Conservation (phyloP, 768 basidiomycete species). For the Lactarius hatsudake region DNA sequence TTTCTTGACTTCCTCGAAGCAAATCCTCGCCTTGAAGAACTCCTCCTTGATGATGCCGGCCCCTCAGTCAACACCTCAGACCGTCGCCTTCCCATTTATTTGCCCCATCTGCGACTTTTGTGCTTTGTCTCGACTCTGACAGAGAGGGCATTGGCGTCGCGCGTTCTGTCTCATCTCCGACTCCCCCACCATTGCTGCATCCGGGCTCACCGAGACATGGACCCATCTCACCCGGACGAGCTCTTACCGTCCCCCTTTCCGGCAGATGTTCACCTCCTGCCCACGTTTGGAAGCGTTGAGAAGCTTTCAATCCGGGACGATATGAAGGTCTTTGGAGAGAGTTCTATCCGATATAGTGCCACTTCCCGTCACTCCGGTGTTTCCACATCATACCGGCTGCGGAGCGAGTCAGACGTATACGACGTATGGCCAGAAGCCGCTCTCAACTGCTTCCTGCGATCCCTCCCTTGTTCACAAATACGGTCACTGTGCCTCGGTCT, state of each 20-base stretch:
- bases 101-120: constrained; percentile 24
- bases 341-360: constrained; percentile 24
- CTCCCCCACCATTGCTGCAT: constrained; percentile 22
- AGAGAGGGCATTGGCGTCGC: constrained; percentile 21
- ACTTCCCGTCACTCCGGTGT: constrained; percentile 24
- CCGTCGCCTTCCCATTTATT: constrained; percentile 14
- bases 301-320: constrained; percentile 24
- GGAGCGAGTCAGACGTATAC: constrained; percentile 1
- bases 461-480: constrained; percentile 22
- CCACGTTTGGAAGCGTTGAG: constrained; percentile 16
- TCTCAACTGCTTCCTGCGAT: constrained; percentile 20
- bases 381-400: constrained; percentile 25
- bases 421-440: constrained; percentile 24
- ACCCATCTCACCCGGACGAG: constrained; percentile 24
- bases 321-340: constrained; percentile 19
- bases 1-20: constrained; percentile 28
- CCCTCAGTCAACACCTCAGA: constrained; percentile 20
- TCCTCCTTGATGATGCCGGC: constrained; percentile 28
- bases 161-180: constrained; percentile 21
- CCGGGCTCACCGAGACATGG: constrained; percentile 26
- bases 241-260: constrained; percentile 24
- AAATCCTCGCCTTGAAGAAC: constrained; percentile 26
- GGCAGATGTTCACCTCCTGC: constrained; percentile 12
- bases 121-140: constrained; percentile 18
- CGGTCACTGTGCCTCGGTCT: constrained; percentile 18